Evolutionary conservation across 345 rosid genomes (phyloP).

Genomic region (Corchorus olitorius): DNA sequence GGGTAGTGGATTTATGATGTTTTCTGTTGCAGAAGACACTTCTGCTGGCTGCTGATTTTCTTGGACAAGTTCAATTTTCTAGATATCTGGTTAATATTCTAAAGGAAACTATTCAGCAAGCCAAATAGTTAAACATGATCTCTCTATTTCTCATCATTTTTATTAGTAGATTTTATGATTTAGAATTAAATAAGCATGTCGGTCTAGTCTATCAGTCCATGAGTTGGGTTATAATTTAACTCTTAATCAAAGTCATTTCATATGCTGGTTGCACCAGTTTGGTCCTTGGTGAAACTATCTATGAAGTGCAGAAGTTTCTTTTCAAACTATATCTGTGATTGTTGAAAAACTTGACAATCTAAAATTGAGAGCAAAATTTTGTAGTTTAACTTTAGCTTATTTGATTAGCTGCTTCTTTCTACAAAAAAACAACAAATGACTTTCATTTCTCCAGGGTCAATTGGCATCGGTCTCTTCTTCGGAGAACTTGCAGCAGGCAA

Average conservation of each 20-base stretch:
- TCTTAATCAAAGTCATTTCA: background rate
- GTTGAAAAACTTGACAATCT: background rate
- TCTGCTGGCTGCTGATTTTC: constrained; percentile 14
- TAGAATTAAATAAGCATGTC: background rate
- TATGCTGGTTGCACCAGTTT: constrained; percentile 1
- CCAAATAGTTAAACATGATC: background rate
- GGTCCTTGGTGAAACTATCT: background rate
- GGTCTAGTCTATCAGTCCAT: background rate
- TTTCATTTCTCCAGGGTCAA: constrained; percentile 64
- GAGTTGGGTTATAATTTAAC: background rate
- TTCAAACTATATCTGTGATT: background rate
- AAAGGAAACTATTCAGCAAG: background rate
- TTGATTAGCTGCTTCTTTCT: background rate
- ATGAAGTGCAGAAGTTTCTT: constrained; percentile 11
- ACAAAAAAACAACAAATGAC: background rate
- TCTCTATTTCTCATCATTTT: background rate
- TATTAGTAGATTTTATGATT: constrained; percentile 1
- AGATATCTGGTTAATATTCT: background rate
- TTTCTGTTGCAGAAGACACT: background rate
- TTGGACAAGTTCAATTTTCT: background rate
- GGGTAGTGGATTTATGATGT: background rate
- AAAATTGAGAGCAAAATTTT: background rate
- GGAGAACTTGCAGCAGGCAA: constrained; percentile 60
- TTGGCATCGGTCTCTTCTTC: constrained; percentile 83
- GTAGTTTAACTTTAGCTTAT: background rate